Percentiles rank a stretch among this genome's conserved stretches.
Evolutionary conservation across 2,329 filamentous ascomycete species (phyloP).

Genomic region (Cladosporium phlei): DNA sequence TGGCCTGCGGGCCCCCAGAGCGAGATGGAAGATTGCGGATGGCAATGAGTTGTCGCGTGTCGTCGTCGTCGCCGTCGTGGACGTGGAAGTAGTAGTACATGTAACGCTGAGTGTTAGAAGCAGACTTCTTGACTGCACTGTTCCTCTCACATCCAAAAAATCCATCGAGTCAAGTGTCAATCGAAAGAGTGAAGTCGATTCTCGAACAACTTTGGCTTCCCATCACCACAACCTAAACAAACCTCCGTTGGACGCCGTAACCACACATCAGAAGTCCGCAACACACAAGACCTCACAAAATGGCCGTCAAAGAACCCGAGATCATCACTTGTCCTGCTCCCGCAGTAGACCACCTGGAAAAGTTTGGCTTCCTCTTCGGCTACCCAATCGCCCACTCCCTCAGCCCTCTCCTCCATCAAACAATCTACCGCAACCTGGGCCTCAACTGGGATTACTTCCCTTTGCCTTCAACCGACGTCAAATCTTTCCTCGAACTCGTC

Average conservation of each 20-base stretch:
- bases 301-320: conserved; percentile 3
- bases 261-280: not conserved
- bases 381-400: conserved; percentile 54
- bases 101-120: too few relatives aligned
- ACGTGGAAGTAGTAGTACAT: too few relatives aligned
- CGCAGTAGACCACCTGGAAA: conserved; percentile 36
- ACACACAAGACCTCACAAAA: not conserved
- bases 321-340: conserved; percentile 24
- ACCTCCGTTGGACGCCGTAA: not conserved
- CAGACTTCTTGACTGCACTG: too few relatives aligned
- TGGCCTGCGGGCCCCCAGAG: not conserved
- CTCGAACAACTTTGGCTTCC: too few relatives aligned
- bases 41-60: conserved; percentile 12
- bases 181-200: too few relatives aligned
- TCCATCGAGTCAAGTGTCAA: too few relatives aligned
- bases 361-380: conserved; percentile 53
- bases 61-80: too few relatives aligned
- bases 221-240: too few relatives aligned
- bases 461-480: conserved; percentile 43
- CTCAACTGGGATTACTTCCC: conserved; percentile 51
- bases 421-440: conserved; percentile 48
- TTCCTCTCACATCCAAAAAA: too few relatives aligned
- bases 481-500: conserved; percentile 44
- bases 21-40: conserved; percentile 8
- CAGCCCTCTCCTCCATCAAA: conserved; percentile 52